phyloP scores from a whole-genome alignment of 140 eudicot species.

The Ambrosia hybrid region DNA sequence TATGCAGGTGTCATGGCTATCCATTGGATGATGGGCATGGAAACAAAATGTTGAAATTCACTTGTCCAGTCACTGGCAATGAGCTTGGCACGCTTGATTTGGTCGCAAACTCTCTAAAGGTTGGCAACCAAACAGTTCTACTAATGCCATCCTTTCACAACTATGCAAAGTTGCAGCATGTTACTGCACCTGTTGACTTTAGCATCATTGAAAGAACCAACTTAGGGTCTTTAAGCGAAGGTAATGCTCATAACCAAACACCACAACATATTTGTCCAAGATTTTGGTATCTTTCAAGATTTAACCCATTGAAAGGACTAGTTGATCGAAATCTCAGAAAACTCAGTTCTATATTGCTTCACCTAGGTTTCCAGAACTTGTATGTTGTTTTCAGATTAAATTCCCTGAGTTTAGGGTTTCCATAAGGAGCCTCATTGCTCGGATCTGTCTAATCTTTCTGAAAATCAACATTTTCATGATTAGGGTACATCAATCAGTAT shows the following conservation, averaged over 20 bases:
- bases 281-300: slow-evolving; percentile 12
- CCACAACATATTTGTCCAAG: neutral
- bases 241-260: slow-evolving; percentile 36
- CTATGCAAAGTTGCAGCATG: slow-evolving; percentile 51
- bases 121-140: slow-evolving; percentile 65
- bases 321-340: neutral
- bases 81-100: slow-evolving; percentile 47
- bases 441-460: slow-evolving; percentile 5
- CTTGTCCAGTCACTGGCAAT: slow-evolving; percentile 62
- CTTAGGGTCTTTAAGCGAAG: slow-evolving; percentile 78
- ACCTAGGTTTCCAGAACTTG: neutral
- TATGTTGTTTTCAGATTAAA: slow-evolving; percentile 8
- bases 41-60: slow-evolving; percentile 30
- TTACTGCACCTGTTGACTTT: slow-evolving; percentile 53
- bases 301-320: neutral
- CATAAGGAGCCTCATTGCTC: neutral
- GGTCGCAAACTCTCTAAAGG: slow-evolving; percentile 50
- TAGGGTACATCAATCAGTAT: neutral
- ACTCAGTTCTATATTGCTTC: neutral
- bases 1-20: slow-evolving; percentile 84
- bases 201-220: slow-evolving; percentile 73
- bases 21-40: slow-evolving; percentile 42
- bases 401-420: neutral
- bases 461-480: neutral
- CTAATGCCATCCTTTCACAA: slow-evolving; percentile 72